Base-by-base conservation (phyloP, 495 filamentous ascomycete species). In the Rhypophila decipiens region DNA sequence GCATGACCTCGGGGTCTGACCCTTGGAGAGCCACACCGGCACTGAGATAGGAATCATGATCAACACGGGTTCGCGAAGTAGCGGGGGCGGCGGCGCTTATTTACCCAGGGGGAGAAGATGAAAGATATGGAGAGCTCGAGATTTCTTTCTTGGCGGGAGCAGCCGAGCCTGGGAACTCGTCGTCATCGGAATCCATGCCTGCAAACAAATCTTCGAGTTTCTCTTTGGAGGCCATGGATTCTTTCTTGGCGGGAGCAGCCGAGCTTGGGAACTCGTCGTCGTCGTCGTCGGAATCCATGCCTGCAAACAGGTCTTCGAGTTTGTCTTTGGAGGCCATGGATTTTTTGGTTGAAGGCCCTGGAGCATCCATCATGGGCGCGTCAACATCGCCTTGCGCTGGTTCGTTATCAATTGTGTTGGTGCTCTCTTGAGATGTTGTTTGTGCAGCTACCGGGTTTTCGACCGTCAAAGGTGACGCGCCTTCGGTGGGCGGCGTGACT, bases 141-240 rank as follows among this genome's bases (percentile, higher is more conserved):
- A 12, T 13, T 8, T 59, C 53, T 19, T 57, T 15, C 58, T 53
- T 31, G 53, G 18, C 17, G 33, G 40, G 23, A 24, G 42, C 47
- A 15, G 52, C 47, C 9, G 78, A 83, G 34, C 73, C 75, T 5
- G 81, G 76, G 50, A 86, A 90, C 47, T 93, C 87, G 3, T 85
- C 80, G 49, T 93, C 78, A 46, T 90, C 85, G 84, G 86, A 85
- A 39, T 87, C 84, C 24, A 83, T 79, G 46, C 85, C 85, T 27
- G 82, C 80, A 54, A 95, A 93, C 27, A 95, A 62, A 29, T 90
- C 85, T 41, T 94, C 89, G 17, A 96, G 64, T 36, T 86, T 87
- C 17, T 86, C 72, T n/a, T 77, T 67, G 33, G 45, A 12, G n/a
- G 57, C 58, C 34, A 67, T 51, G 27, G 53, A 50, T 44, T 56